Base-by-base conservation (phyloP, 805 yeast genomes). In the Lachancea fermentati region DNA sequence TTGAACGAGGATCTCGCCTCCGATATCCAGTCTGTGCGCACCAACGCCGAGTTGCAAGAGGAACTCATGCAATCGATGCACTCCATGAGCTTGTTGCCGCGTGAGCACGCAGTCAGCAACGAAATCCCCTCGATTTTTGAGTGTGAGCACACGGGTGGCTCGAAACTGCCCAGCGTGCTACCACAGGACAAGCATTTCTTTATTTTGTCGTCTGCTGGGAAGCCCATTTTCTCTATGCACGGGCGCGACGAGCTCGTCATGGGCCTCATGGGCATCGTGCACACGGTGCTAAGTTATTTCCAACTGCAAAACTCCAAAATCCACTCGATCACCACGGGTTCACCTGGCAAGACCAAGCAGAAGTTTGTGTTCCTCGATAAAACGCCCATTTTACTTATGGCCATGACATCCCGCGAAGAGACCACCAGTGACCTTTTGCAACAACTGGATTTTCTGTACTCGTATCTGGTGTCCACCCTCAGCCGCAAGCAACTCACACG, bases 181-280 rank as follows among this genome's bases (percentile, higher is more conserved):
- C 24, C 34, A 1, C 40, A 43, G 19, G 62, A 62, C 33, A 87
- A 86, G 57, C 94, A 87, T 44, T 85, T 82, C 54, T 82, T 85
- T 50, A 75, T 88, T 3, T 66, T 88, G 7, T 84, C 95, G 0
- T 66, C 79, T 2, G 95, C 96, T 1, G 96, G 96, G 0, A 88
- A 88, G 57, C 95, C 95, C 2, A 81, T 88, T 4, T 88, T 82
- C 60, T 76, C 94, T 2, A 68, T 81, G 70, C 76, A 79, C 55
- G 94, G 93, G 2, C 66, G 77, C 2, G 89, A 85, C 39, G 80
- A 78, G 28, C 60, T 78, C 12, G 68, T 82, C 2, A 63, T 84
- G 32, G 81, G 86, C 0, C 81, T 82, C 51, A 77, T 82, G 66
- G 96, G 95, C 1, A 68, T 88, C 2, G 73, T 88, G 2, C 89